Conservation (phyloP, 768 basidiomycete species). For the Suillus paluster region DNA sequence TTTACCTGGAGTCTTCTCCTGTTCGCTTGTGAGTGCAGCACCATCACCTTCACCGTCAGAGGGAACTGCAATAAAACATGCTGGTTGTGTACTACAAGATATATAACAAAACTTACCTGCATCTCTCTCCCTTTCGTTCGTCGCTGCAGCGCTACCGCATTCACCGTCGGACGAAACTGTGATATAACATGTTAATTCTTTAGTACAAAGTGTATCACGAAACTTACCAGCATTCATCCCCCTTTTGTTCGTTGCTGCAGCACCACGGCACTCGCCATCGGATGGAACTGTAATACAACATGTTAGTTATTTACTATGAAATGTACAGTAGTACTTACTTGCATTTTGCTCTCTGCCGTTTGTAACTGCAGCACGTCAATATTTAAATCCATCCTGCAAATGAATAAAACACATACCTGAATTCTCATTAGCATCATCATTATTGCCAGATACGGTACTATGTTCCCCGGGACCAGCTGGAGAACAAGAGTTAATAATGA, state of each 20-base stretch:
- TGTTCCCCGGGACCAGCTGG: background rate
- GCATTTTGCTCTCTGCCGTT: background rate
- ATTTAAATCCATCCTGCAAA: background rate
- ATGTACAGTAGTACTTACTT: background rate
- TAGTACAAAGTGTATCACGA: background rate
- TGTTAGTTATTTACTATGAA: background rate
- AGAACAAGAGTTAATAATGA: background rate
- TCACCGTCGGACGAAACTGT: background rate
- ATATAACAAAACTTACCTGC: background rate
- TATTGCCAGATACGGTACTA: no score
- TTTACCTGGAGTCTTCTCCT: background rate
- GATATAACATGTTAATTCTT: background rate
- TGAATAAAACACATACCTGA: background rate
- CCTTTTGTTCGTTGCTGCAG: background rate
- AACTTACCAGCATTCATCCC: background rate
- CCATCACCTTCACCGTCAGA: conserved; percentile 1
- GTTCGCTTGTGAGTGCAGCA: background rate
- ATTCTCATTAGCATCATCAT: background rate
- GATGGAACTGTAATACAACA: background rate
- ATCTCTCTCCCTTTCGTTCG: background rate
- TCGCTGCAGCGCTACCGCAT: background rate
- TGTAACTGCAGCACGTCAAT: background rate
- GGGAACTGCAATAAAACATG: background rate
- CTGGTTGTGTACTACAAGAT: background rate
- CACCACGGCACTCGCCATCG: background rate